Evolutionary conservation across 2,329 filamentous ascomycete genomes (phyloP).

Genomic region (Cladosporium sp.): DNA sequence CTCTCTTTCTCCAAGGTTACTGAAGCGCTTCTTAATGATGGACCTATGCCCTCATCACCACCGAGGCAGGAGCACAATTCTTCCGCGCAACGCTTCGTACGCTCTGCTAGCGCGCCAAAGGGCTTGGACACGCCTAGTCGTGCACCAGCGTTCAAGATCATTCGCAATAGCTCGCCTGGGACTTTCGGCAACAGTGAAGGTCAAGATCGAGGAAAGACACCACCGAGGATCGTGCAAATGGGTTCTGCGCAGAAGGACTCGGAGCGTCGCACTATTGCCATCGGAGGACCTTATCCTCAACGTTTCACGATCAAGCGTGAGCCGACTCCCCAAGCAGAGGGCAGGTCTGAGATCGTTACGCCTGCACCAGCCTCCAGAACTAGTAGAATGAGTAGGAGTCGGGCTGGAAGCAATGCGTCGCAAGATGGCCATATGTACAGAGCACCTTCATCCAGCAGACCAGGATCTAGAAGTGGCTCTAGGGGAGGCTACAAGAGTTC

Average conservation of each 20-base stretch:
- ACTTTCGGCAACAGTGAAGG: constrained; percentile 18
- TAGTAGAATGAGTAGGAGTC: constrained; percentile 25
- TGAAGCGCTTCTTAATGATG: constrained; percentile 69
- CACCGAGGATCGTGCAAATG: constrained; percentile 33
- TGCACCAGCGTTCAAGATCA: constrained; percentile 31
- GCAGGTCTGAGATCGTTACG: constrained; percentile 30
- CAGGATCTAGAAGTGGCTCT: constrained; percentile 29
- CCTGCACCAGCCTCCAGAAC: constrained; percentile 33
- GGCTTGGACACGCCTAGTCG: constrained; percentile 34
- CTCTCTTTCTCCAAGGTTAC: constrained; percentile 93
- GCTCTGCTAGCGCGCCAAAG: constrained; percentile 25
- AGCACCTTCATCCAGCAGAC: constrained; percentile 26
- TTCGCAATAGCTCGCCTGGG: constrained; percentile 32
- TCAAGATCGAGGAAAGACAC: constrained; percentile 25
- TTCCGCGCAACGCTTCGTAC: constrained; percentile 24
- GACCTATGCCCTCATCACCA: constrained; percentile 55
- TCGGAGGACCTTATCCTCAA: constrained; percentile 30
- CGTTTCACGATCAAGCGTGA: constrained; percentile 25
- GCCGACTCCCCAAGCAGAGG: constrained; percentile 27
- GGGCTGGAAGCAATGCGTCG: constrained; percentile 33
- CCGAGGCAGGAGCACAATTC: constrained; percentile 42
- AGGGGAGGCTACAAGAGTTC: constrained; percentile 18
- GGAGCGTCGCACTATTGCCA: constrained; percentile 29
- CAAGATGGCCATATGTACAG: constrained; percentile 26
- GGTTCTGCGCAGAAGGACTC: constrained; percentile 25